These are phyloP conservation scores for Metarhizium anisopliae DNA, from an alignment of 2,329 filamentous ascomycete genomes.

Conservation along the genomic window DNA sequence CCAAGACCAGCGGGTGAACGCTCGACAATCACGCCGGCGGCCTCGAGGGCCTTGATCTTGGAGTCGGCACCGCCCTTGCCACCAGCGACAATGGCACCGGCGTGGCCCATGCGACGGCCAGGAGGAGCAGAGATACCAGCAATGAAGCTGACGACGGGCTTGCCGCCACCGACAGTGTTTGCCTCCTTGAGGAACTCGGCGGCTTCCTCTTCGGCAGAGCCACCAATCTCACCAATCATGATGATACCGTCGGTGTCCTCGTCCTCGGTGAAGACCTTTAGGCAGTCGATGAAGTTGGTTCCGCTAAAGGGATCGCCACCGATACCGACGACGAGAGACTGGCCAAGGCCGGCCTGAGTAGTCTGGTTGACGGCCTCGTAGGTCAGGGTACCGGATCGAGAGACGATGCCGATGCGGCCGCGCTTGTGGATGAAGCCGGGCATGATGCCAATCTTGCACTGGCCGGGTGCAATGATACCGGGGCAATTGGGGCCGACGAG, in stretches of 20 bases:
- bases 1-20: slow-evolving; percentile 84
- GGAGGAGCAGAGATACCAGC: slow-evolving; percentile 96
- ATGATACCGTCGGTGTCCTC: slow-evolving; percentile 97
- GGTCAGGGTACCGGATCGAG: slow-evolving; percentile 92
- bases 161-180: slow-evolving; percentile 76
- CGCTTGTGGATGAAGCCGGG: slow-evolving; percentile 99
- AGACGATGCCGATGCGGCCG: slow-evolving; percentile 97
- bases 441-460: slow-evolving; percentile 99
- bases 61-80: slow-evolving; percentile 97
- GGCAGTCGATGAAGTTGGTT: slow-evolving; percentile 99
- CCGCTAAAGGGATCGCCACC: slow-evolving; percentile 98
- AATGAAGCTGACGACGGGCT: slow-evolving; percentile 97
- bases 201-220: slow-evolving; percentile 93
- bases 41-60: slow-evolving; percentile 92
- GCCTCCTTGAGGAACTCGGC: slow-evolving; percentile 89
- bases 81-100: slow-evolving; percentile 93
- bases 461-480: slow-evolving; percentile 86
- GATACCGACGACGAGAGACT: slow-evolving; percentile 96
- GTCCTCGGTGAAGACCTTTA: slow-evolving; percentile 93
- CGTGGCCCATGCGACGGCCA: slow-evolving; percentile 96
- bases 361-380: slow-evolving; percentile 99
- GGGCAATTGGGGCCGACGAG: slow-evolving; percentile 97
- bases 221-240: slow-evolving; percentile 99
- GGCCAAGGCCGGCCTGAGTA: slow-evolving; percentile 89
- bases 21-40: slow-evolving; percentile 92